phyloP scores from a whole-genome alignment of 192 early-diverging fungal genomes.

The Backusella sp. region DNA sequence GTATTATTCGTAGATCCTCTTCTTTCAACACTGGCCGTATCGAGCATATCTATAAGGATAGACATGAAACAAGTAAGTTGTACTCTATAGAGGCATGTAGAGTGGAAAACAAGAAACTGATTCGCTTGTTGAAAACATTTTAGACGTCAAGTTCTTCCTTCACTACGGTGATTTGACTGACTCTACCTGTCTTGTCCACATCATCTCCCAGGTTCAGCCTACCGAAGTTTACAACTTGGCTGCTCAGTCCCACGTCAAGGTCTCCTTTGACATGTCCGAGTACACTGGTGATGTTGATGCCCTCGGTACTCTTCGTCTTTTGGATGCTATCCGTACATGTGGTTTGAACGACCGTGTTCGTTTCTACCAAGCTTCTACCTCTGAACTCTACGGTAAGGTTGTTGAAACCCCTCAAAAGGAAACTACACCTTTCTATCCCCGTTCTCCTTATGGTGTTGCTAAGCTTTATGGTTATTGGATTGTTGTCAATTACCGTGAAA shows the following conservation, averaged over 20 bases:
- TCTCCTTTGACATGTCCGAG: conserved; percentile 71
- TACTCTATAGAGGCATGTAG: neutral
- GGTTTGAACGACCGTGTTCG: conserved; percentile 61
- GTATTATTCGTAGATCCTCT: conserved; percentile 78
- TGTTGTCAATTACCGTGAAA: conserved; percentile 77
- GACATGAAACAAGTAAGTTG: conserved; percentile 56
- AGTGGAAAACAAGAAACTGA: neutral
- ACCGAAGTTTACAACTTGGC: conserved; percentile 78
- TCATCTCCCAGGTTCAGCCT: conserved; percentile 70
- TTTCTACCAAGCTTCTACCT: conserved; percentile 71
- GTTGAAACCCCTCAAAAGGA: conserved; percentile 75
- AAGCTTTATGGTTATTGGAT: conserved; percentile 85
- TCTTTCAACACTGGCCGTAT: conserved; percentile 86
- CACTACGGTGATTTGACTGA: conserved; percentile 82
- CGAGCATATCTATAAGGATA: conserved; percentile 75
- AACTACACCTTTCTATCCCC: conserved; percentile 81
- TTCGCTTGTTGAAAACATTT: neutral
- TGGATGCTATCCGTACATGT: conserved; percentile 78
- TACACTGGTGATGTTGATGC: conserved; percentile 81
- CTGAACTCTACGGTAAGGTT: conserved; percentile 77
- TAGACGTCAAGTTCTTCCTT: conserved; percentile 66
- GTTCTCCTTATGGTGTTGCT: conserved; percentile 80
- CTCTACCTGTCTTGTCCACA: conserved; percentile 73
- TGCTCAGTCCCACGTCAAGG: conserved; percentile 76
- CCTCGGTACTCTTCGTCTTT: conserved; percentile 71